Evolutionary conservation across 768 basidiomycete genomes (phyloP).

Genomic region (Pleurotus salmoneostramineus): DNA sequence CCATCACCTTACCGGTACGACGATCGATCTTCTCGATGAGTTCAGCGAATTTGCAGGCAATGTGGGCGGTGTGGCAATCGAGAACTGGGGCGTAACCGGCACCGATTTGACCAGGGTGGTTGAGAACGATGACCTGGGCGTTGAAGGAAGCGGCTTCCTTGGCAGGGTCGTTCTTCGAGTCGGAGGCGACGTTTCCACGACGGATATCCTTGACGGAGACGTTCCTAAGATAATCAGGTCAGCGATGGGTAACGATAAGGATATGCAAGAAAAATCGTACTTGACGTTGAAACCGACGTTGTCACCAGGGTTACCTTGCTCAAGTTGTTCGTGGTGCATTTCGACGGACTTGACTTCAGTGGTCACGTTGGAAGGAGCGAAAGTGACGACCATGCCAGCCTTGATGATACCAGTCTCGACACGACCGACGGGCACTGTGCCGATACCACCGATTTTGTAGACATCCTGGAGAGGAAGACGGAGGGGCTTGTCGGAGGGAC

Average conservation of each 20-base stretch:
- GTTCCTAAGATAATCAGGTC: constrained; percentile 58
- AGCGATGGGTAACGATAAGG: neutral
- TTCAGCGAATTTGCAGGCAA: constrained; percentile 99
- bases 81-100: constrained; percentile 98
- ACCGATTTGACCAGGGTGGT: constrained; percentile 99
- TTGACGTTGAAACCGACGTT: constrained; percentile 99
- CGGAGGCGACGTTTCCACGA: constrained; percentile 98
- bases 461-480: constrained; percentile 99
- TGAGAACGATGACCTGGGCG: constrained; percentile 99
- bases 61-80: constrained; percentile 99
- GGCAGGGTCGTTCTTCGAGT: constrained; percentile 99
- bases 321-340: constrained; percentile 99
- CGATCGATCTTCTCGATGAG: constrained; percentile 99
- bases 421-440: constrained; percentile 99
- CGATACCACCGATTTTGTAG: constrained; percentile 99
- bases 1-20: constrained; percentile 92
- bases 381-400: constrained; percentile 98
- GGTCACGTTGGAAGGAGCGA: constrained; percentile 96
- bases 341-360: constrained; percentile 99
- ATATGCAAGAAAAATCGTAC: constrained; percentile 34
- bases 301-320: constrained; percentile 93
- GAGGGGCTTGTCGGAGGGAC: constrained; percentile 99
- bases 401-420: constrained; percentile 99
- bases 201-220: constrained; percentile 99
- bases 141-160: constrained; percentile 99